phyloP scores from a whole-genome alignment of 345 rosid genomes.

The Eucalyptus caleyi region DNA sequence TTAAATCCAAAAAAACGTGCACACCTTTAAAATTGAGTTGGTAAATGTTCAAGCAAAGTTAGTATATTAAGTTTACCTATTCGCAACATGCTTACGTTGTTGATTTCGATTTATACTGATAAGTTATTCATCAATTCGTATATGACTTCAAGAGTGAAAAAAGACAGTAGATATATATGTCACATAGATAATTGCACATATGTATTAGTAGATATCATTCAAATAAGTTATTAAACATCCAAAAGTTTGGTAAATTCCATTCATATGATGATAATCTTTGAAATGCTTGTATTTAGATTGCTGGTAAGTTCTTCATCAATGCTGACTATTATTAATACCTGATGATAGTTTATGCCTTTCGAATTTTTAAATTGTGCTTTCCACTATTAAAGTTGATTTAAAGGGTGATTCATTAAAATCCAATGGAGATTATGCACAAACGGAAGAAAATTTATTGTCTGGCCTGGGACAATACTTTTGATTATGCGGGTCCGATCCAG shows the following conservation, averaged over 20 bases:
- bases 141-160: too few relatives aligned
- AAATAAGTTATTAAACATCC: background rate
- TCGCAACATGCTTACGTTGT: too few relatives aligned
- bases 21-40: too few relatives aligned
- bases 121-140: too few relatives aligned
- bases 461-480: too few relatives aligned
- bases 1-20: too few relatives aligned
- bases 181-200: fast-evolving
- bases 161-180: background rate
- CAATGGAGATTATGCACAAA: background rate
- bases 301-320: background rate
- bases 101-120: too few relatives aligned
- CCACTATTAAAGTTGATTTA: too few relatives aligned
- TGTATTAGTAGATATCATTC: background rate
- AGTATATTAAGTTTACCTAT: too few relatives aligned
- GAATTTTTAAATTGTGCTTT: too few relatives aligned
- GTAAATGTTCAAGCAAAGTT: too few relatives aligned
- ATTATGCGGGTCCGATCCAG: background rate
- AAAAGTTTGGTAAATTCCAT: background rate
- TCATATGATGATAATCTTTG: background rate
- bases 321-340: background rate
- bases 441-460: background rate
- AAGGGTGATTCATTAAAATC: background rate
- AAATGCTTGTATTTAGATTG: background rate
- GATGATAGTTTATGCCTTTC: too few relatives aligned